These are phyloP conservation scores for Epichloe amarillans DNA, from an alignment of 2,329 filamentous ascomycete species.

Conservation along the genomic window DNA sequence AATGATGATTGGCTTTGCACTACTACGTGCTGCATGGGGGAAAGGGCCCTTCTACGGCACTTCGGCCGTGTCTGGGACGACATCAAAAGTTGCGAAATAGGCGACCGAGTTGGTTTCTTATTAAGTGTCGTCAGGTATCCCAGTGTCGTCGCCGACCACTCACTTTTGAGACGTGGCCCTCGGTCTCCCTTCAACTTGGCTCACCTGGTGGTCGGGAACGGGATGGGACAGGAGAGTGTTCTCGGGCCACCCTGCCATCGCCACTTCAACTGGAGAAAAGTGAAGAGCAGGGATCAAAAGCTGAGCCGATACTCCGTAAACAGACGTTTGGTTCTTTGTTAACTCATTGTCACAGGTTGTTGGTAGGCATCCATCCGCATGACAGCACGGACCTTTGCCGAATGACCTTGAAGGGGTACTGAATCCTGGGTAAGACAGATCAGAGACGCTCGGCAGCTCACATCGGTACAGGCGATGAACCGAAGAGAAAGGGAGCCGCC, in stretches of 20 bases:
- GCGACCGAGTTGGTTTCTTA: background rate
- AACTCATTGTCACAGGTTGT: no score
- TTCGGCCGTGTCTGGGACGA: background rate
- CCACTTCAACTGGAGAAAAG: background rate
- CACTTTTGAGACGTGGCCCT: background rate
- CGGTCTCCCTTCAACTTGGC: background rate
- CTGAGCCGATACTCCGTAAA: background rate
- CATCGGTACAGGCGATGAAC: background rate
- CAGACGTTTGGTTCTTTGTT: no score
- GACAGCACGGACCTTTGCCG: background rate
- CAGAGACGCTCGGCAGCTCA: slow-evolving; percentile 1
- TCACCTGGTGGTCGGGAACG: background rate
- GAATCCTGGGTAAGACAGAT: slow-evolving; percentile 1
- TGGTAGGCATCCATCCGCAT: background rate
- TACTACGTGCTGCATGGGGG: background rate
- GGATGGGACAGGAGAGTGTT: background rate
- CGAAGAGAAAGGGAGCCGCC: background rate
- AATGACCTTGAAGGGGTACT: background rate
- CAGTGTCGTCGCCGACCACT: background rate
- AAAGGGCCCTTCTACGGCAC: background rate
- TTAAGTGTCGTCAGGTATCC: background rate
- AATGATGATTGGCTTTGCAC: background rate
- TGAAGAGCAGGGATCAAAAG: background rate
- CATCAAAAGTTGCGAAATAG: background rate
- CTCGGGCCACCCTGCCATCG: background rate